Evolutionary conservation across 2,329 filamentous ascomycete genomes (phyloP), one percentile per base, ranked within the genome.

Genomic region (Fusarium praegraminearum): DNA sequence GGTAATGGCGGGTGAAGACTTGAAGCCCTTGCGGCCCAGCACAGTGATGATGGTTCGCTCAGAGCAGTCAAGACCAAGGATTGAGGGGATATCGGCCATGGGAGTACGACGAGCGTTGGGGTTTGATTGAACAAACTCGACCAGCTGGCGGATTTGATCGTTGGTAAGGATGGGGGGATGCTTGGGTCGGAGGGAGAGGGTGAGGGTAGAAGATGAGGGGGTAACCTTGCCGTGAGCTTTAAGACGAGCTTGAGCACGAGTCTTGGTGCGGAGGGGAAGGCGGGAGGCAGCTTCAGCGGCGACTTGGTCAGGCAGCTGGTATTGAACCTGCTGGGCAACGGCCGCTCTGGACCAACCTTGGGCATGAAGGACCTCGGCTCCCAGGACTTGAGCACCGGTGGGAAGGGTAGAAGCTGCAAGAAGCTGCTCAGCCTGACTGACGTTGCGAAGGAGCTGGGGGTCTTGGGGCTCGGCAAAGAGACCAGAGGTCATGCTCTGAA

Each of bases 81-180:
- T 15, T 22, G 43, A 20, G 12, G 69, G 56, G 18, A 71, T 52
- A 22, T 53, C 30, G 3, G 24, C 33, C 13, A 56, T 51, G 22
- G 45, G 26, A 44, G 65, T 57, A 20, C 65, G 68, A 9, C 69
- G 65, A 33, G 50, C 18, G 18, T 18, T 28, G 15, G 65, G 63
- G 9, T 65, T 62, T 26, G 64, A 69, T 22, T 49, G 36, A 46
- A 66, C 32, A 32, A 69, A 69, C 22, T 54, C 20, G 36, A 71
- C 30, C 13, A 71, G 24, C 22, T 57, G 38, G 15, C 35, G 44
- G 18, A 41, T 38, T 49, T 71, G 60, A 8, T 33, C 3, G 3
- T n/a, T 24, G 22, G 30, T 69, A 22, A 65, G 50, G 3, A 10
- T n/a, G 15, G 43, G 20, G 28, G 26, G 8, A 11, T 12, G 11